phyloP scores from a whole-genome alignment of 2,329 filamentous ascomycete genomes.

The Ophiostoma tasmaniense region DNA sequence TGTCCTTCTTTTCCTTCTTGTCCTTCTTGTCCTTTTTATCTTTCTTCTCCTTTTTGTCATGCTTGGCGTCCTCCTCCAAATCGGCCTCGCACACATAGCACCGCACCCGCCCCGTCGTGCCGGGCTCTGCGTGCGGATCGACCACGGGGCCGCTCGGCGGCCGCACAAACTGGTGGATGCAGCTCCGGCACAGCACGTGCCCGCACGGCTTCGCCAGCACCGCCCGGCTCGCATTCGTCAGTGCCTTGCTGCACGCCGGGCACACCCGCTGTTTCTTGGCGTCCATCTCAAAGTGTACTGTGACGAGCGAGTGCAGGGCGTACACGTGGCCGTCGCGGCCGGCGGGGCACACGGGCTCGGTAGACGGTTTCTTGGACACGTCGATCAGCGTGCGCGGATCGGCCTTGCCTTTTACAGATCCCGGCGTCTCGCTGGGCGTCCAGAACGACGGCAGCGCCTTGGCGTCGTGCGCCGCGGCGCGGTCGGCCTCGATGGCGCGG shows the following conservation, averaged over 20 bases:
- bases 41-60: conserved; percentile 39
- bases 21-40: conserved; percentile 31
- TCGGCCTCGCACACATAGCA: conserved; percentile 87
- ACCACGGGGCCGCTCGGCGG: conserved; percentile 30
- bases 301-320: conserved; percentile 68
- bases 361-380: neutral
- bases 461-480: conserved; percentile 55
- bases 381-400: neutral
- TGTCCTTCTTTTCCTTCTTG: conserved; percentile 33
- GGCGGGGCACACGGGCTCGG: conserved; percentile 12
- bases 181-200: conserved; percentile 81
- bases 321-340: conserved; percentile 44
- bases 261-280: conserved; percentile 45
- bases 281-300: conserved; percentile 58
- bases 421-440: conserved; percentile 77
- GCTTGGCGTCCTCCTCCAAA: conserved; percentile 41
- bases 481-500: conserved; percentile 63
- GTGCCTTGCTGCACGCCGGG: conserved; percentile 73
- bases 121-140: conserved; percentile 50
- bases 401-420: conserved; percentile 22
- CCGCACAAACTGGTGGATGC: conserved; percentile 74
- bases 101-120: conserved; percentile 36
- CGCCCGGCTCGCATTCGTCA: conserved; percentile 76
- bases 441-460: conserved; percentile 74
- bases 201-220: conserved; percentile 81